Conservation (phyloP, 2,329 filamentous ascomycete species). For the Exophiala lecanii-corni region DNA sequence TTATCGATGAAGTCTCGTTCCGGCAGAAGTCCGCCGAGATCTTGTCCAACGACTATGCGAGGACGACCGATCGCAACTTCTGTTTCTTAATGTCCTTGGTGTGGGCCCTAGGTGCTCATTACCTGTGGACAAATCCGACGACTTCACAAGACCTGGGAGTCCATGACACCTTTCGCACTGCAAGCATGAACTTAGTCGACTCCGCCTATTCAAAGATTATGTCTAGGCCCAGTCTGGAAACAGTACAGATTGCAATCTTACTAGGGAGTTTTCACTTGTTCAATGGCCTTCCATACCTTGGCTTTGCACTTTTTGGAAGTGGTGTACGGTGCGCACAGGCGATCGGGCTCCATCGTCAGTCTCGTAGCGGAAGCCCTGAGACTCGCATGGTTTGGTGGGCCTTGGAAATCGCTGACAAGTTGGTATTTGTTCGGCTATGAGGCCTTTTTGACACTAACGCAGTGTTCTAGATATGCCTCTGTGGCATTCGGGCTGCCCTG, state of each 20-base stretch:
- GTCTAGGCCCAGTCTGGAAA: constrained; percentile 3
- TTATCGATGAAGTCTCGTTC: not conserved
- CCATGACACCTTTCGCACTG: not conserved
- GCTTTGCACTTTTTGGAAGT: constrained; percentile 10
- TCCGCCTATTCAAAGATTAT: constrained; percentile 2
- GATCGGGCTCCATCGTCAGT: constrained; percentile 6
- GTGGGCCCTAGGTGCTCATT: constrained; percentile 6
- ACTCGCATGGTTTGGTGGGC: constrained; percentile 8
- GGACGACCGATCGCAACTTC: constrained; percentile 4
- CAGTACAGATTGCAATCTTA: constrained; percentile 6
- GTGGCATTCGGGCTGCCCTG: constrained; percentile 10
- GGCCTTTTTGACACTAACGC: not conserved
- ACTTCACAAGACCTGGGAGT: constrained; percentile 1
- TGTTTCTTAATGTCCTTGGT: constrained; percentile 7
- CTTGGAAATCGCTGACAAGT: constrained; percentile 9
- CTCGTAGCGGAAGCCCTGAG: constrained; percentile 1
- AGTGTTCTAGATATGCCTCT: constrained; percentile 4
- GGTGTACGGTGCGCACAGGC: constrained; percentile 6
- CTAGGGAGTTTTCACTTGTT: constrained; percentile 8
- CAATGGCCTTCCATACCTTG: constrained; percentile 7
- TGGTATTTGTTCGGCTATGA: not conserved
- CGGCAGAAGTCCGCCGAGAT: not conserved
- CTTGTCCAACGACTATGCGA: not conserved
- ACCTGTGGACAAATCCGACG: constrained; percentile 3
- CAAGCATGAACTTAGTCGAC: constrained; percentile 3